phyloP scores from a whole-genome alignment of 176 grass and related monocot species.

The Aegilops sharonensis region DNA sequence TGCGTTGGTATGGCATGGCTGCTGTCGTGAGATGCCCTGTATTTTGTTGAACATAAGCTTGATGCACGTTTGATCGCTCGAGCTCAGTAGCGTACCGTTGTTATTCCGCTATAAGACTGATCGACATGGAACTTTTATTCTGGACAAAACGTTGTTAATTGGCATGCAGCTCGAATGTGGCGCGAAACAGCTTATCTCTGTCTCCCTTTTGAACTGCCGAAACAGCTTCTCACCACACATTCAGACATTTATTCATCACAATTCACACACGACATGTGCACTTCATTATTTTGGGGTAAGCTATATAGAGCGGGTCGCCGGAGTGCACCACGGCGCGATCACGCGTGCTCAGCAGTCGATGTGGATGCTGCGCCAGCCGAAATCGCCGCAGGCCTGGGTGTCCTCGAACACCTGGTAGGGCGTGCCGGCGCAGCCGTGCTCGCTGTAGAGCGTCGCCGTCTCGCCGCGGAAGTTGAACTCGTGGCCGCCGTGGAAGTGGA shows the following conservation, averaged over 20 bases:
- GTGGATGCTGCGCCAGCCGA: constrained; percentile 35
- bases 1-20: background rate
- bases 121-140: background rate
- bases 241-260: background rate
- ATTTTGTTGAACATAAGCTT: constrained; percentile 12
- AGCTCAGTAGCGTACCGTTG: background rate
- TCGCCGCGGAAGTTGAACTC: constrained; percentile 40
- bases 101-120: background rate
- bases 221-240: background rate
- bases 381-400: constrained; percentile 26
- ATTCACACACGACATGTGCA: background rate
- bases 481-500: constrained; percentile 6
- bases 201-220: background rate
- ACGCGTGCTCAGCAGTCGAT: constrained; percentile 1
- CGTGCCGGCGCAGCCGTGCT: background rate
- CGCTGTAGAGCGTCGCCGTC: constrained; percentile 23
- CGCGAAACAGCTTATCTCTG: background rate
- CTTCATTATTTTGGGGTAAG: background rate
- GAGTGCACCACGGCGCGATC: no score
- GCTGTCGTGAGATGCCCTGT: background rate
- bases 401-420: constrained; percentile 35
- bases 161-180: background rate
- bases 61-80: background rate
- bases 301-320: background rate
- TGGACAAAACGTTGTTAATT: background rate